Percentiles rank a stretch among this genome's conserved stretches.
phyloP scores from a whole-genome alignment of 495 filamentous ascomycete genomes.

The Aspergillus heteromorphus region DNA sequence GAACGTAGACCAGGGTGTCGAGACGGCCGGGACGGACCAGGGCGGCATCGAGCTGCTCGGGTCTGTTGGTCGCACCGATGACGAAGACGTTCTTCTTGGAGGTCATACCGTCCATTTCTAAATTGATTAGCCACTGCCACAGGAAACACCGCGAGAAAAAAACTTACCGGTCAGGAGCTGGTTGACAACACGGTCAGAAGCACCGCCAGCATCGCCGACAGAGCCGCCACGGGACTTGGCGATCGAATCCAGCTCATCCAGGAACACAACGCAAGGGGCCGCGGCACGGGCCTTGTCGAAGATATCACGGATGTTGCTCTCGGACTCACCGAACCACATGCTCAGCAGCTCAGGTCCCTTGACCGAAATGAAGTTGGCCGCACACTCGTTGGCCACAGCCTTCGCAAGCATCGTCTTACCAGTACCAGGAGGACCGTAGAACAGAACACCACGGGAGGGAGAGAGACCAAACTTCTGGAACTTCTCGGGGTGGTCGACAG shows the following conservation, averaged over 20 bases:
- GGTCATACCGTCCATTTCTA: conserved; percentile 99
- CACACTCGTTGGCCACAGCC: conserved; percentile 97
- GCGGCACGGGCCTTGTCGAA: conserved; percentile 99
- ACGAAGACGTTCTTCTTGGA: conserved; percentile 99
- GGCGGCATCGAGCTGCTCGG: conserved; percentile 95
- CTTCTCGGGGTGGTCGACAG: conserved; percentile 98
- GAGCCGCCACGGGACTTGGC: conserved; percentile 99
- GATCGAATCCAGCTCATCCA: conserved; percentile 98
- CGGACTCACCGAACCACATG: conserved; percentile 99
- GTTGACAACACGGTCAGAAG: conserved; percentile 98
- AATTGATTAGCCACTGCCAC: conserved; percentile 37
- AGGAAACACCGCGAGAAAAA: neutral
- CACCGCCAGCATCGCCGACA: conserved; percentile 93
- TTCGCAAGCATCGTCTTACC: conserved; percentile 99
- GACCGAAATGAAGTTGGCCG: conserved; percentile 98
- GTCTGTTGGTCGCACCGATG: conserved; percentile 97
- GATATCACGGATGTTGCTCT: conserved; percentile 99
- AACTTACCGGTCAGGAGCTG: conserved; percentile 92
- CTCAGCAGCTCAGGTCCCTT: conserved; percentile 97
- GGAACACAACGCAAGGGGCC: conserved; percentile 97
- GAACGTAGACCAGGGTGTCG: conserved; percentile 96
- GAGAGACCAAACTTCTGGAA: conserved; percentile 99
- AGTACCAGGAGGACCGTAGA: conserved; percentile 97
- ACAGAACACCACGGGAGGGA: conserved; percentile 95
- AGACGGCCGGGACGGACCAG: conserved; percentile 98